These are phyloP conservation scores for Stenogyne calaminthoides DNA, from an alignment of 305 asterid species.

Conservation along the genomic window DNA sequence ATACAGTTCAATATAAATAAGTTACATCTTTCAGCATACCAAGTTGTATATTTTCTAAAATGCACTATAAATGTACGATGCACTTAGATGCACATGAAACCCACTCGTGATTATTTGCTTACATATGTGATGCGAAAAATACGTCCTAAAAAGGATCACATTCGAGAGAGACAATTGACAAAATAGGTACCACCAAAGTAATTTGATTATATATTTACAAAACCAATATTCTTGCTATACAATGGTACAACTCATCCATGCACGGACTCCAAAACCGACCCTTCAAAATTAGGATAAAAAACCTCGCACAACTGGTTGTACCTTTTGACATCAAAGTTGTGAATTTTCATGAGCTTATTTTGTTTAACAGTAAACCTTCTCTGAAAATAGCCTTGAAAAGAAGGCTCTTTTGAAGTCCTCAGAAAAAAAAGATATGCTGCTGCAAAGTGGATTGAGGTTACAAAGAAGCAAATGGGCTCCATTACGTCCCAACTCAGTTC, in stretches of 20 bases:
- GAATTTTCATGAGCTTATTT: slow-evolving; percentile 54
- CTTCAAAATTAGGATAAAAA: slow-evolving; percentile 43
- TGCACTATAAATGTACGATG: no score
- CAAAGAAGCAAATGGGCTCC: slow-evolving; percentile 67
- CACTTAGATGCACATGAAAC: no score
- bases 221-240: neutral
- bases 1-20: no score
- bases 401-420: slow-evolving; percentile 84
- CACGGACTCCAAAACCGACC: neutral
- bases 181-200: no score
- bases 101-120: no score
- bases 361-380: slow-evolving; percentile 71
- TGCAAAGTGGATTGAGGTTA: slow-evolving; percentile 47
- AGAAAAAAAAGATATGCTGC: slow-evolving; percentile 63
- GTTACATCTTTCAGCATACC: no score
- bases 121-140: no score
- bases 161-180: no score
- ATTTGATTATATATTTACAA: no score
- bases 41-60: no score
- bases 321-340: slow-evolving; percentile 57
- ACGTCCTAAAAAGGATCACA: no score
- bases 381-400: slow-evolving; percentile 71
- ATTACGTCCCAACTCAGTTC: slow-evolving; percentile 58
- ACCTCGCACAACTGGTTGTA: slow-evolving; percentile 51
- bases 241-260: neutral